Evolutionary conservation across 2,329 filamentous ascomycete species (phyloP), one percentile per base, ranked within the genome.

Genomic region (Plectosphaerella cucumerina): DNA sequence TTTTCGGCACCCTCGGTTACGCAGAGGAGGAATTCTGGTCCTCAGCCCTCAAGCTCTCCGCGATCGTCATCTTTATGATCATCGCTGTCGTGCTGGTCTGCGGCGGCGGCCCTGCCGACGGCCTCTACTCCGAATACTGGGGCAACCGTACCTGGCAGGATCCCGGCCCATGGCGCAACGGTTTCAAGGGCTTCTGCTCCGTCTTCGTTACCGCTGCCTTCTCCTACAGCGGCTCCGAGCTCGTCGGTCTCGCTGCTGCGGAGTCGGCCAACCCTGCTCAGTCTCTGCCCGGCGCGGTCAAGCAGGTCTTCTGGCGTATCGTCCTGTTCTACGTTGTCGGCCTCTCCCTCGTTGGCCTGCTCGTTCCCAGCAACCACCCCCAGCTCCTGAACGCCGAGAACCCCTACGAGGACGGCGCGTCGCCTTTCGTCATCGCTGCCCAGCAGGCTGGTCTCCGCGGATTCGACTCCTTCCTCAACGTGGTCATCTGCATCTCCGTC

Each of bases 211-310:
- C 81, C 1, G 85, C 85, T 6, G 85, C 85, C 11, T 88, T 88
- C 60, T 73, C 85, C 34, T 88, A 86, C 56, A 77, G 82, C 3
- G 85, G 85, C 9, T 87, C 85, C 2, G 85, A 88, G 62, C 70
- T 86, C 5, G 84, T 88, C 44, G 86, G 85, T 61, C 77, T 89
- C 10, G 84, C 85, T 6, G 86, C 86, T 5, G 86, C 85, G 12
- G 86, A 89, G 68, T 80, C 84, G 0, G 69, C 65, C 4, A 87
- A 88, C 60, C 86, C 86, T 1, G 77, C 82, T 54, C 84, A 87
- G 64, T 81, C 85, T 1, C 77, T 95, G 1, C 90, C 90, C 1
- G 85, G 83, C 18, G 89, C 90, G 2, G 83, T 91, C 61, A 92
- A 91, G 72, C 89, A 93, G 67, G 87, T 77, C 34, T 77, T 77